A percentile compares a stretch with the other conserved stretches of the same genome.
Conservation (phyloP, 208 protist species). For the Wallacemonas sp. region DNA sequence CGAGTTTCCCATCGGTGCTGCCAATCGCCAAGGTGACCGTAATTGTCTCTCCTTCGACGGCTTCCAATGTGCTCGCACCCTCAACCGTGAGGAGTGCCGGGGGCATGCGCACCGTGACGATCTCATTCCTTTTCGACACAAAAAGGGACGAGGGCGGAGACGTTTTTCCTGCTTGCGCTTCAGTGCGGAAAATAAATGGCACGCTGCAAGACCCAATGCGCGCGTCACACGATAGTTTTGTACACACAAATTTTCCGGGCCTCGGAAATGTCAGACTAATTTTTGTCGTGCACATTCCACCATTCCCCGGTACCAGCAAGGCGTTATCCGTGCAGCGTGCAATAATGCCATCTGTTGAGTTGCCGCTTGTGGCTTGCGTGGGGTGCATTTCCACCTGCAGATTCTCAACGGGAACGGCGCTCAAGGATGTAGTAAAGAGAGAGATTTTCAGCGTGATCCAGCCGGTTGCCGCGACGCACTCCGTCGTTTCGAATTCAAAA, state of each 20-base stretch:
- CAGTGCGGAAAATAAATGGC: constrained; percentile 24
- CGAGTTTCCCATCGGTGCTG: constrained; percentile 21
- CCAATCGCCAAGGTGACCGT: constrained; percentile 35
- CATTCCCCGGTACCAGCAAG: background rate
- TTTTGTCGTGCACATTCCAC: background rate
- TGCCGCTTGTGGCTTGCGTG: background rate
- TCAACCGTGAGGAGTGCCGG: constrained; percentile 34
- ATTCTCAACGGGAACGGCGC: constrained; percentile 16
- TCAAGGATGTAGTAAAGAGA: constrained; percentile 33
- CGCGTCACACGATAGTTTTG: constrained; percentile 31
- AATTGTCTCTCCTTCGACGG: constrained; percentile 58
- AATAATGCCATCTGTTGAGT: background rate
- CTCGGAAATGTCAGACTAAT: constrained; percentile 27
- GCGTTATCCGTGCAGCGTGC: background rate
- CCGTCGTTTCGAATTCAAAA: constrained; percentile 18
- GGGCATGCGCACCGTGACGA: constrained; percentile 34
- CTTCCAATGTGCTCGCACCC: constrained; percentile 34
- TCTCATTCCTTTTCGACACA: constrained; percentile 17
- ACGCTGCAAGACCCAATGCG: constrained; percentile 21
- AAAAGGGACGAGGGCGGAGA: too few species aligned
- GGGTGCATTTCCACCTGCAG: background rate
- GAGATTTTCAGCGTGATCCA: constrained; percentile 16
- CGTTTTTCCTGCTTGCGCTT: too few species aligned
- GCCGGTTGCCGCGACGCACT: constrained; percentile 19
- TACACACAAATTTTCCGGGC: constrained; percentile 45